Evolutionary conservation across 148 eudicot genomes (phyloP), one percentile per base, ranked within the genome.

Genomic region (Rheum nobile): DNA sequence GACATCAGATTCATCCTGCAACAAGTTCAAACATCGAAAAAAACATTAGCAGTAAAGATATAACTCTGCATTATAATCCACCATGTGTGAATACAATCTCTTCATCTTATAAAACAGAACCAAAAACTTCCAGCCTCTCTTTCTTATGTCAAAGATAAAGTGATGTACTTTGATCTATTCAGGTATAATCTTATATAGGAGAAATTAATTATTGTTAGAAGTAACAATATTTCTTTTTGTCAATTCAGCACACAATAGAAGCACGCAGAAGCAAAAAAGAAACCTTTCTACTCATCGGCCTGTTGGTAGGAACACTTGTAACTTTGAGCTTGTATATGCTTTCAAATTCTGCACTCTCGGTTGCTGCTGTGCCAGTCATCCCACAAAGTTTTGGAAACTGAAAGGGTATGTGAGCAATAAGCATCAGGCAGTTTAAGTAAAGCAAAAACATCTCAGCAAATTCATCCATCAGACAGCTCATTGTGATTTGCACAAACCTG

Each of bases 341-440:
- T 84, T 90, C 97, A 85, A 96, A 96, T 81, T 96, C 99, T 77
- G 97, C 84, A 75, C 90, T 89, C 82, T 96, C 99, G 47, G 99
- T 96, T 57, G 97, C 94, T 42, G 99, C 99, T 50, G 99, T 96
- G 67, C 99, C 99, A 75, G 99, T 96, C 99, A 96, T 96, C 82
- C 99, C 99, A 82, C 99, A 96, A 44, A 96, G 93, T 86, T 90
- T 96, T 29, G 96, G 94, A 74, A 96, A 96, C 99, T 96, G 79
- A 81, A 74, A 37, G 79, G 52, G 67, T 41, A 83, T 38, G 9
- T 10, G 31, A 71, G 31, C 73, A 71, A 32, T 65, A 38, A 65
- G 70, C 37, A 65, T 65, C 22, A 6, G 70, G 39, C 70, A 65
- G 9, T 5, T 65, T 17, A 65, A 39, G 7, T 32, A 71, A 69